Evolutionary conservation across 306 rosid species (phyloP), one percentile per base, ranked within the genome.

Genomic region (Vachellia pachyceras): DNA sequence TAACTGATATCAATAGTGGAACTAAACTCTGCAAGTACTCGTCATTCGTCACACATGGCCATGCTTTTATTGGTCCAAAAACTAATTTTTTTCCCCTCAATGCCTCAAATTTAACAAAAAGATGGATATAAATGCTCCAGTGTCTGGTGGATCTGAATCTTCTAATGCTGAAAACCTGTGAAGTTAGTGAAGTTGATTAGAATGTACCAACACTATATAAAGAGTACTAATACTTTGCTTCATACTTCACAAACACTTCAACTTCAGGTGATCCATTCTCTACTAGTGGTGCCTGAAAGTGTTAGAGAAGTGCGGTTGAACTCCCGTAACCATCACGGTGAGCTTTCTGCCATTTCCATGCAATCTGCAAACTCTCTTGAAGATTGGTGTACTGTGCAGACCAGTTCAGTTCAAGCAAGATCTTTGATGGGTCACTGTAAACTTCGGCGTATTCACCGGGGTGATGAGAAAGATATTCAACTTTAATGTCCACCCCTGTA

Each of bases 371-470:
- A 78, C 99, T 95, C 90, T 89, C 85, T 72, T 85, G 85, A 81
- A 95, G 97, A 84, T 90, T 84, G 58, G 97, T 90, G 88, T 87
- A 61, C 45, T 73, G 89, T 0, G 99, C 98, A 37, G 92, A 87
- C 99, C 99, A 95, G 77, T 92, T 92, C 80, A 95, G 90, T 79
- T 95, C 97, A 0, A 23, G 73, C 60, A 58, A 54, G 81, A 93
- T 93, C 87, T 93, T 95, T 0, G 89, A 70, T 3, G 99, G 99
- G 69, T 95, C 91, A 35, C 97, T 95, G 33, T 73, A 95, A 37
- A 95, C 99, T 82, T 90, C 94, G 7, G 99, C 99, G 3, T 95
- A 95, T 82, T 95, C 99, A 0, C 99, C 99, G 0, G 99, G 97
- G n/a, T 98, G 89, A 11, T 97, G 96, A 1, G 95, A 89, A 54